phyloP scores from a whole-genome alignment of 2,329 filamentous ascomycete species.

The Colletotrichum trifolii region DNA sequence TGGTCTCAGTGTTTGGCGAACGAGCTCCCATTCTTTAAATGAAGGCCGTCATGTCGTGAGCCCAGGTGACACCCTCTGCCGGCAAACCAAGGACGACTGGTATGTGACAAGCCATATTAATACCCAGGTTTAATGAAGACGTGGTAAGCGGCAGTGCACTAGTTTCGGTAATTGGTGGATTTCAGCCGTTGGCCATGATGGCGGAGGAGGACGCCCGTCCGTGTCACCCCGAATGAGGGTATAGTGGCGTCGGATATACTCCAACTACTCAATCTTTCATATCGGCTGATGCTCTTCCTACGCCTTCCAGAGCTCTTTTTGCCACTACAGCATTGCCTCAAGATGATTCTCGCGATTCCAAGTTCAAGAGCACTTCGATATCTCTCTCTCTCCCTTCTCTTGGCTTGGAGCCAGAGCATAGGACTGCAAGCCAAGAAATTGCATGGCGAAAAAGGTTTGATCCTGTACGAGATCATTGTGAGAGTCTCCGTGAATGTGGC shows the following conservation, averaged over 20 bases:
- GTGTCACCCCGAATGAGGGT: constrained; percentile 16
- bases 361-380: too few relatives aligned
- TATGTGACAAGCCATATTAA: constrained; percentile 5
- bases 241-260: neutral
- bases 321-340: too few relatives aligned
- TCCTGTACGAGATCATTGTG: too few relatives aligned
- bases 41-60: constrained; percentile 18
- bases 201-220: constrained; percentile 23
- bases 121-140: constrained; percentile 5
- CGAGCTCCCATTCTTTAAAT: constrained; percentile 14
- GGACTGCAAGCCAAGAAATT: too few relatives aligned
- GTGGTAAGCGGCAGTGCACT: constrained; percentile 20
- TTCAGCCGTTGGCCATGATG: constrained; percentile 12
- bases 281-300: too few relatives aligned
- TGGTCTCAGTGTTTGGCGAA: neutral
- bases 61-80: constrained; percentile 4
- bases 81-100: neutral
- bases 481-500: too few relatives aligned
- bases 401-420: too few relatives aligned
- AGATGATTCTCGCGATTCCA: too few relatives aligned
- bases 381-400: too few relatives aligned
- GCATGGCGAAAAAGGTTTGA: too few relatives aligned
- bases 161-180: constrained; percentile 34
- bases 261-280: neutral
- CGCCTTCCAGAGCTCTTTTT: too few relatives aligned